phyloP scores from a whole-genome alignment of 768 basidiomycete species.

The Serendipita sp. region DNA sequence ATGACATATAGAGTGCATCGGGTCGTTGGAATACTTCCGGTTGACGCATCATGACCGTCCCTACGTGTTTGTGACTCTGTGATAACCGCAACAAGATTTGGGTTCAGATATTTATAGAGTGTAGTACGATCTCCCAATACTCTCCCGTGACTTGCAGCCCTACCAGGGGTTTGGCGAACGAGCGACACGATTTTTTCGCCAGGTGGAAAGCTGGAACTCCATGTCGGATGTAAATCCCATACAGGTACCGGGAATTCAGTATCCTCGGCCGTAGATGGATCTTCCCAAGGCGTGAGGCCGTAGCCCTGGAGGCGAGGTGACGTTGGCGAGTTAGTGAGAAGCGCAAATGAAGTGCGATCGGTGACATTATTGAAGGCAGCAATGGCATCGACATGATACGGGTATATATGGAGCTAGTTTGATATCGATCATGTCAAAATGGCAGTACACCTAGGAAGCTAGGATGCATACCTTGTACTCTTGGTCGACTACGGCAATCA shows the following conservation, averaged over 20 bases:
- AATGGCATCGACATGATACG: conserved; percentile 34
- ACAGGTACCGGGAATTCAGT: conserved; percentile 24
- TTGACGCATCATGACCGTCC: conserved; percentile 10
- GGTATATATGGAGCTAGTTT: conserved; percentile 47
- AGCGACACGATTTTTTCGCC: conserved; percentile 43
- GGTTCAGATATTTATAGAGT: conserved; percentile 89
- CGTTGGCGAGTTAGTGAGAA: conserved; percentile 30
- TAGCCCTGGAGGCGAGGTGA: conserved; percentile 42
- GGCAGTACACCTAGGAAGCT: not conserved
- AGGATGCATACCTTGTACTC: conserved; percentile 45
- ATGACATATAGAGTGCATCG: conserved; percentile 57
- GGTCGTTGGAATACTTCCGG: conserved; percentile 7
- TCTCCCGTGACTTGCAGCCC: conserved; percentile 64
- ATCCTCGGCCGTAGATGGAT: not conserved
- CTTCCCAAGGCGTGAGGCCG: not conserved
- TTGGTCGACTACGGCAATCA: conserved; percentile 56
- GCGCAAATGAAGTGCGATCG: conserved; percentile 37
- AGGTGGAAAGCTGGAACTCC: conserved; percentile 42
- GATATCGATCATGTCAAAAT: conserved; percentile 4
- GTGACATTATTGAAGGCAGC: conserved; percentile 30
- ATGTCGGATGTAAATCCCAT: conserved; percentile 39
- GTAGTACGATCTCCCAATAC: conserved; percentile 79
- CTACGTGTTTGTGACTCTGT: conserved; percentile 26
- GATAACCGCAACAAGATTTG: conserved; percentile 51
- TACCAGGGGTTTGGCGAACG: conserved; percentile 26